Evolutionary conservation across 164 flowering plant species (phyloP).

Genomic region (Stephania japonica): DNA sequence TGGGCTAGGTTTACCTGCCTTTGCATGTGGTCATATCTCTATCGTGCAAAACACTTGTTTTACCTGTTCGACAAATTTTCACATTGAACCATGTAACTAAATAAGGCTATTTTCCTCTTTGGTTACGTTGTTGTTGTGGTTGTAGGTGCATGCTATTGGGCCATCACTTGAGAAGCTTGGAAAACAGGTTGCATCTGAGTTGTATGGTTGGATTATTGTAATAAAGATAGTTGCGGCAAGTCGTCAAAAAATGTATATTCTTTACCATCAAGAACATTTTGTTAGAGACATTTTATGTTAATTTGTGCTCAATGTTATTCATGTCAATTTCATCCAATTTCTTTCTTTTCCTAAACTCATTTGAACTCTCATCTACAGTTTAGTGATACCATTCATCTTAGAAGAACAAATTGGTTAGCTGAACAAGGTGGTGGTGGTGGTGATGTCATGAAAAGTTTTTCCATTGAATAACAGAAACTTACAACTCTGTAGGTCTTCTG

Average conservation of each 20-base stretch:
- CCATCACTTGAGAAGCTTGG: constrained; percentile 87
- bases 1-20: not conserved
- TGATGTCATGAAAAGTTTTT: not conserved
- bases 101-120: constrained; percentile 10
- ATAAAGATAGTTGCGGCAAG: constrained; percentile 26
- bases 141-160: constrained; percentile 91
- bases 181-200: constrained; percentile 76
- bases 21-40: not conserved
- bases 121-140: too few species aligned
- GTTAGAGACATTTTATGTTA: constrained; percentile 2
- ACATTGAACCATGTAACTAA: not conserved
- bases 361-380: not conserved
- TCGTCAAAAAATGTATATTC: constrained; percentile 34
- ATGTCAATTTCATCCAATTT: not conserved
- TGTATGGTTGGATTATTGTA: constrained; percentile 78
- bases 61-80: not conserved
- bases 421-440: not conserved
- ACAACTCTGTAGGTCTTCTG: too few species aligned
- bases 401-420: not conserved
- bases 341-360: not conserved
- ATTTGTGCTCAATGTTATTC: not conserved
- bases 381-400: not conserved
- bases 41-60: not conserved
- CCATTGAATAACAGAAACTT: not conserved
- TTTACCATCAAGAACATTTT: constrained; percentile 4